Evolutionary conservation across 2,329 filamentous ascomycete genomes (phyloP).

Genomic region (Cladosporium sphaerospermum): DNA sequence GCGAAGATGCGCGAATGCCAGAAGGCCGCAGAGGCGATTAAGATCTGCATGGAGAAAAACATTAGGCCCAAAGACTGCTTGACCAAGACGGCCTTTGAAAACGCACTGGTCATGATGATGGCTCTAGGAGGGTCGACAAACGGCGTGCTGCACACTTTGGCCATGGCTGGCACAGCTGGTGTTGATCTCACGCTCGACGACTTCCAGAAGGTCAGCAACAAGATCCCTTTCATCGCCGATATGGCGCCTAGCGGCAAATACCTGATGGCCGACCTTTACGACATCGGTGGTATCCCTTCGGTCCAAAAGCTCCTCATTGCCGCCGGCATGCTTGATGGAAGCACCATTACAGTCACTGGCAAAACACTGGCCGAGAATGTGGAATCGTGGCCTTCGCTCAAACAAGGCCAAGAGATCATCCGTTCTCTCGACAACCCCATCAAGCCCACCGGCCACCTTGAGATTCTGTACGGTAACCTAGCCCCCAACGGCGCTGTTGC

Average conservation of each 20-base stretch:
- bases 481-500: constrained; percentile 85
- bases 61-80: constrained; percentile 75
- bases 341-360: constrained; percentile 75
- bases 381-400: constrained; percentile 66
- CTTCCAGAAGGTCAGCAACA: constrained; percentile 72
- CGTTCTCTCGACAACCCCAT: constrained; percentile 74
- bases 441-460: constrained; percentile 79
- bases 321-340: constrained; percentile 67
- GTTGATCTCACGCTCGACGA: constrained; percentile 75
- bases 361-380: constrained; percentile 79
- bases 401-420: constrained; percentile 77
- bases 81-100: constrained; percentile 76
- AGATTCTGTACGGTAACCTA: constrained; percentile 80
- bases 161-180: constrained; percentile 81
- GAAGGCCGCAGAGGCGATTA: constrained; percentile 72
- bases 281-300: constrained; percentile 76
- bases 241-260: constrained; percentile 78
- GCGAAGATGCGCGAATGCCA: constrained; percentile 83
- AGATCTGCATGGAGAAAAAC: constrained; percentile 71
- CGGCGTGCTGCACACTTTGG: constrained; percentile 79
- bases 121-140: constrained; percentile 87
- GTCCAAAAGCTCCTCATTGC: constrained; percentile 82
- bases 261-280: constrained; percentile 82
- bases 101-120: constrained; percentile 86
- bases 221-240: constrained; percentile 80